Percentiles rank a stretch among this genome's conserved stretches.
Evolutionary conservation across 2,329 filamentous ascomycete species (phyloP).

Genomic region (Pochonia chlamydosporia): DNA sequence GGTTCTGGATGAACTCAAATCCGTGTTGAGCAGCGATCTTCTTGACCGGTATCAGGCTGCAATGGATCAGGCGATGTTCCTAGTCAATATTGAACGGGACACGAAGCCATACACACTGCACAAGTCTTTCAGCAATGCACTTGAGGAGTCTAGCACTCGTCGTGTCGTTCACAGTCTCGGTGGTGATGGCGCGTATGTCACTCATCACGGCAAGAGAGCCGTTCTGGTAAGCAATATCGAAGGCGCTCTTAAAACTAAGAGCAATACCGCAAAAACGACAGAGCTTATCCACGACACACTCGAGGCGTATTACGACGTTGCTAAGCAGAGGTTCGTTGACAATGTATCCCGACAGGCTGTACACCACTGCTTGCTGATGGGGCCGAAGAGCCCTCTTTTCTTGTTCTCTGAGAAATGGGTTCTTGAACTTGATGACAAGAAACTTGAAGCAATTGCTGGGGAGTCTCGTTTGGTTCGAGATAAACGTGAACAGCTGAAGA

Average conservation of each 20-base stretch:
- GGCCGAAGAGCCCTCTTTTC: slow-evolving; percentile 1
- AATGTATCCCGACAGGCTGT: slow-evolving; percentile 50
- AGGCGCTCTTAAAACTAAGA: slow-evolving; percentile 15
- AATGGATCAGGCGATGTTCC: slow-evolving; percentile 41
- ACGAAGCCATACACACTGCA: slow-evolving; percentile 45
- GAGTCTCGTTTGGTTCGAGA: not conserved
- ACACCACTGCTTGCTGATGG: slow-evolving; percentile 5
- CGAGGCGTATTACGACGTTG: slow-evolving; percentile 55
- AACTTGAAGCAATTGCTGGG: not conserved
- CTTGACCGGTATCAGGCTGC: slow-evolving; percentile 38
- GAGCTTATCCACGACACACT: slow-evolving; percentile 57
- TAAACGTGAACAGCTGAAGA: slow-evolving; percentile 2
- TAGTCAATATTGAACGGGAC: slow-evolving; percentile 45
- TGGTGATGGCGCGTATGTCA: not conserved
- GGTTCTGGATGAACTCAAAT: slow-evolving; percentile 36
- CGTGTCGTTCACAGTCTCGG: not conserved
- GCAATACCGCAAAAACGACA: slow-evolving; percentile 27
- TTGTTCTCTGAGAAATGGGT: slow-evolving; percentile 7
- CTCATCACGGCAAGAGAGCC: not conserved
- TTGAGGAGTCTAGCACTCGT: slow-evolving; percentile 19
- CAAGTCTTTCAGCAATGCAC: slow-evolving; percentile 41
- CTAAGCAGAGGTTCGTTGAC: slow-evolving; percentile 57
- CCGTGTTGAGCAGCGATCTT: slow-evolving; percentile 40
- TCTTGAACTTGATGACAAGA: not conserved
- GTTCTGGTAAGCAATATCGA: not conserved